Evolutionary conservation across 1,284 basidiomycete genomes (phyloP).

Genomic region (Anthracocystis setariae): DNA sequence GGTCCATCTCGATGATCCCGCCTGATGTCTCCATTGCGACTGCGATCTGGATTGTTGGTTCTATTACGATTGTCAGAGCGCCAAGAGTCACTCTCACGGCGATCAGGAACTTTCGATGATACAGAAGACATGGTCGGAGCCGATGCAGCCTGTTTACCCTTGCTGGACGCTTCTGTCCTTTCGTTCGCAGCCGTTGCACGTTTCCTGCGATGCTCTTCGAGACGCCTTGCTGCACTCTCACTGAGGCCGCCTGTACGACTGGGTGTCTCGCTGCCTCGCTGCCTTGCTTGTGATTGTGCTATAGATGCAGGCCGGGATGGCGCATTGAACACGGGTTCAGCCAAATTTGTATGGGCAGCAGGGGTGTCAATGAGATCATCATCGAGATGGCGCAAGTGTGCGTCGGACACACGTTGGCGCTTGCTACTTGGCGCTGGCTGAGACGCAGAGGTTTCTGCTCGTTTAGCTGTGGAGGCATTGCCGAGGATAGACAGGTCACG

Average conservation of each 20-base stretch:
- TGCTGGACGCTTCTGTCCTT: slow-evolving; percentile 8
- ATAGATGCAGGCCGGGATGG: slow-evolving; percentile 41
- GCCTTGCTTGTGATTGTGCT: slow-evolving; percentile 19
- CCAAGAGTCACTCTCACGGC: slow-evolving; percentile 21
- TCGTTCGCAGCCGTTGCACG: slow-evolving; percentile 27
- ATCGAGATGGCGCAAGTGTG: slow-evolving; percentile 21
- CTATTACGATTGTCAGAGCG: slow-evolving; percentile 23
- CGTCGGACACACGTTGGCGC: slow-evolving; percentile 27
- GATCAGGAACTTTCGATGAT: not conserved
- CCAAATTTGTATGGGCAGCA: not conserved
- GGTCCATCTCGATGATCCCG: slow-evolving; percentile 8
- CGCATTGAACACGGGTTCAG: slow-evolving; percentile 34
- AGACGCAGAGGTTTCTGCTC: slow-evolving; percentile 8
- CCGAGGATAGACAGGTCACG: slow-evolving; percentile 81
- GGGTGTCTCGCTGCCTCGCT: slow-evolving; percentile 46
- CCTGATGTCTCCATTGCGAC: slow-evolving; percentile 3
- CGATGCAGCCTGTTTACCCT: slow-evolving; percentile 13
- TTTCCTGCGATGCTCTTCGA: slow-evolving; percentile 49
- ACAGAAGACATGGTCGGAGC: slow-evolving; percentile 3
- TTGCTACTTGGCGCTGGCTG: slow-evolving; percentile 66
- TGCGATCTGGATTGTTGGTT: not conserved
- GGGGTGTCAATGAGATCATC: slow-evolving; percentile 23
- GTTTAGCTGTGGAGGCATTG: slow-evolving; percentile 84
- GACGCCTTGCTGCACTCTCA: slow-evolving; percentile 36
- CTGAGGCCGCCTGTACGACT: slow-evolving; percentile 54